Conservation (phyloP, 2,329 filamentous ascomycete genomes). For the Penicillium sp. region DNA sequence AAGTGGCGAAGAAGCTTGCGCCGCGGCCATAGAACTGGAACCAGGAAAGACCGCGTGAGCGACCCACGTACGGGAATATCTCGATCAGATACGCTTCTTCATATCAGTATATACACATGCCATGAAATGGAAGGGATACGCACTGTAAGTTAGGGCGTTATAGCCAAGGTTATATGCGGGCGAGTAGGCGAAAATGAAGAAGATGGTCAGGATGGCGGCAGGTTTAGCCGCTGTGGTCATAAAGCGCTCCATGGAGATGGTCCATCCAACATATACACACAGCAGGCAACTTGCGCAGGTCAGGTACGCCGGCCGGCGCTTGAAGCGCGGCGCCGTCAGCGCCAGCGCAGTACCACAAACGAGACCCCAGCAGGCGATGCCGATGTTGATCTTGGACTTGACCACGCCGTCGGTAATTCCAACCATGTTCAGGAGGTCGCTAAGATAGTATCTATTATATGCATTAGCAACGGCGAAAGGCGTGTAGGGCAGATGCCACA, state of each 20-base stretch:
- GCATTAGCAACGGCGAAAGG: conserved; percentile 17
- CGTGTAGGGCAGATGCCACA: background rate
- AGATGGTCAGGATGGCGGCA: conserved; percentile 45
- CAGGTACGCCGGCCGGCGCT: conserved; percentile 46
- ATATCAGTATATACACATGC: background rate
- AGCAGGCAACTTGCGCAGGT: conserved; percentile 53
- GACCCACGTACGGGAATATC: conserved; percentile 57
- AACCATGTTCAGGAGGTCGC: conserved; percentile 39
- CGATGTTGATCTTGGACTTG: conserved; percentile 43
- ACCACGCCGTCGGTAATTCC: conserved; percentile 36
- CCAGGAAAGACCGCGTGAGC: conserved; percentile 58
- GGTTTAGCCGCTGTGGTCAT: conserved; percentile 36
- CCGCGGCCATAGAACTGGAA: conserved; percentile 55
- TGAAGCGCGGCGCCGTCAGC: conserved; percentile 44
- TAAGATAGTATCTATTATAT: conserved; percentile 28
- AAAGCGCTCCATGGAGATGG: conserved; percentile 46
- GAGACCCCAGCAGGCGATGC: conserved; percentile 43
- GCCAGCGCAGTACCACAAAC: conserved; percentile 40
- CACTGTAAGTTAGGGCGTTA: conserved; percentile 58
- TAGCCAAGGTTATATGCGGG: conserved; percentile 65
- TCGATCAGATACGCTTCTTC: conserved; percentile 52
- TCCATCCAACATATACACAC: conserved; percentile 56
- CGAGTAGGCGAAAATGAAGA: conserved; percentile 61
- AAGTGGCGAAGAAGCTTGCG: conserved; percentile 52
- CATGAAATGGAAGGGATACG: background rate